Percentiles rank a stretch among this genome's conserved stretches.
Evolutionary conservation across 495 filamentous ascomycete genomes (phyloP).

Genomic region (Talaromyces wortmannii): DNA sequence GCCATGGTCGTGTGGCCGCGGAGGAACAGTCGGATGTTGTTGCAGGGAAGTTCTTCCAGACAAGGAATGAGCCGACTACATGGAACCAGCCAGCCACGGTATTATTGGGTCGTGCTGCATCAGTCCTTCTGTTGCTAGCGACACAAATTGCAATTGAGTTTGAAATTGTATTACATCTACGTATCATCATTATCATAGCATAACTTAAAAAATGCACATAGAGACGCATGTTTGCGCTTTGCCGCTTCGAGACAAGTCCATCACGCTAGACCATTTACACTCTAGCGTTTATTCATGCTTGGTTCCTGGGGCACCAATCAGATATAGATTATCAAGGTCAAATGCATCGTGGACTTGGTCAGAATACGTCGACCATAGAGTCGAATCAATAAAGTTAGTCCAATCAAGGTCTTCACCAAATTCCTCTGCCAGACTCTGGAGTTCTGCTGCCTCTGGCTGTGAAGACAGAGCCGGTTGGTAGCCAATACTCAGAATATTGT

Average conservation of each 20-base stretch:
- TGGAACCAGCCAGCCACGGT: background rate
- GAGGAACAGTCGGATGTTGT: background rate
- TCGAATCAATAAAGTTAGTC: background rate
- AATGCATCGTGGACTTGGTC: too few relatives aligned
- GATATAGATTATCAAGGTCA: too few relatives aligned
- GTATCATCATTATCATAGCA: background rate
- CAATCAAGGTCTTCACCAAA: background rate
- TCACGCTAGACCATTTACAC: too few relatives aligned
- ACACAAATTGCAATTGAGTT: background rate
- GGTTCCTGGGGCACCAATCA: too few relatives aligned
- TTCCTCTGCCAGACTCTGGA: background rate
- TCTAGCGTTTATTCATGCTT: too few relatives aligned
- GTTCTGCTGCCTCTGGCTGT: background rate
- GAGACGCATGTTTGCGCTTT: background rate
- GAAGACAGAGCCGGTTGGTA: background rate
- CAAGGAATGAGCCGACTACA: background rate
- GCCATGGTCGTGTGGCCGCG: constrained; percentile 19
- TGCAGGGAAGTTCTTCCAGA: background rate
- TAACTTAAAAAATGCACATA: background rate
- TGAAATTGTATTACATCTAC: background rate
- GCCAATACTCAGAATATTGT: background rate
- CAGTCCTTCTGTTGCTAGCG: background rate
- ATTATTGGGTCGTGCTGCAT: background rate
- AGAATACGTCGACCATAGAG: background rate
- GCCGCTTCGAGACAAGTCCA: background rate